These are phyloP conservation scores for Thielaviopsis populi DNA, from an alignment of 2,329 filamentous ascomycete genomes.

Conservation along the genomic window DNA sequence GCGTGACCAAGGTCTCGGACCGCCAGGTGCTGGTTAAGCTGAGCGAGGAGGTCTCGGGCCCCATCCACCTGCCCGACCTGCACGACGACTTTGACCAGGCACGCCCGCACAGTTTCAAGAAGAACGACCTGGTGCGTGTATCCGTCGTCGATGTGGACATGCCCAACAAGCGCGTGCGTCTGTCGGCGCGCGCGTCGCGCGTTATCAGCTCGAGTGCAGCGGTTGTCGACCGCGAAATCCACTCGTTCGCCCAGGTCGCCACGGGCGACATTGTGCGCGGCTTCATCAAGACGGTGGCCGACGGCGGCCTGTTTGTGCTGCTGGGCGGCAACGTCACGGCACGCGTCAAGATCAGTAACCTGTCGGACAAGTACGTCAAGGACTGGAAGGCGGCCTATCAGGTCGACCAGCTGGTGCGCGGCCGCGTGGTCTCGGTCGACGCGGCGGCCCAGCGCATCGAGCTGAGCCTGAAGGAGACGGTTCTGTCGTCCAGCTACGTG, in stretches of 20 bases:
- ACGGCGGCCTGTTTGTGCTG: constrained; percentile 77
- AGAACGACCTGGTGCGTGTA: constrained; percentile 79
- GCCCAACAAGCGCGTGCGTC: constrained; percentile 66
- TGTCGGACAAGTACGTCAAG: constrained; percentile 84
- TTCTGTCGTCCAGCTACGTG: constrained; percentile 64
- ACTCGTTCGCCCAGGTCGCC: constrained; percentile 52
- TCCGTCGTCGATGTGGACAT: constrained; percentile 67
- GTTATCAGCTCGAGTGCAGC: constrained; percentile 62
- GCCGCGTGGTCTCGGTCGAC: constrained; percentile 64
- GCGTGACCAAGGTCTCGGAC: constrained; percentile 74
- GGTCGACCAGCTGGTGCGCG: constrained; percentile 78
- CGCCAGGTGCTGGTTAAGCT: constrained; percentile 74
- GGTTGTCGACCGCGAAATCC: constrained; percentile 69
- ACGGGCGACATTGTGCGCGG: constrained; percentile 71
- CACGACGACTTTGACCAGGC: constrained; percentile 74
- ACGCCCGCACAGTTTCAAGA: constrained; percentile 58
- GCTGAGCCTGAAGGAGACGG: constrained; percentile 74
- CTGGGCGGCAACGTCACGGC: constrained; percentile 70
- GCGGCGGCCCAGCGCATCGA: constrained; percentile 55
- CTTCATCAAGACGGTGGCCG: constrained; percentile 78
- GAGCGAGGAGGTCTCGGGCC: constrained; percentile 62
- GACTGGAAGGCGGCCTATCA: constrained; percentile 89
- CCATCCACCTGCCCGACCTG: constrained; percentile 69
- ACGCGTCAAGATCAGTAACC: constrained; percentile 70
- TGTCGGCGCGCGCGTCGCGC: constrained; percentile 76